Evolutionary conservation across 805 yeast genomes (phyloP).

Genomic region (Ogataea haglerorum): DNA sequence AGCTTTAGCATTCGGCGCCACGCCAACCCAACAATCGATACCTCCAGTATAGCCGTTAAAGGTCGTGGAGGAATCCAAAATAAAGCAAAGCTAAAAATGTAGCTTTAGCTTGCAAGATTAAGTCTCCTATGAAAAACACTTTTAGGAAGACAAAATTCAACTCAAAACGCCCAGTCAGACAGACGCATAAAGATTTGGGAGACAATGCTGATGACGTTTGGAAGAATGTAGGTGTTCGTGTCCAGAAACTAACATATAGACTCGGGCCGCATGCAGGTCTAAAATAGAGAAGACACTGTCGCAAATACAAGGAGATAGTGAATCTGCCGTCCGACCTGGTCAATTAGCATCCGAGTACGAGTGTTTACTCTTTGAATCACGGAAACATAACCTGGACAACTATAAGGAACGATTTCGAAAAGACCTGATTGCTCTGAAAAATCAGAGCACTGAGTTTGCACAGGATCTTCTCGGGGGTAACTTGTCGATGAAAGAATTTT

Average conservation of each 20-base stretch:
- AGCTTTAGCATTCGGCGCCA: conserved; percentile 14
- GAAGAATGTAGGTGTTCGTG: conserved; percentile 16
- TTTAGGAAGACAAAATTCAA: conserved; percentile 2
- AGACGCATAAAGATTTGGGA: conserved; percentile 14
- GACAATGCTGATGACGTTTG: conserved; percentile 27
- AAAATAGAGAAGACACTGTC: conserved; percentile 21
- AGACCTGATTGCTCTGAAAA: conserved; percentile 31
- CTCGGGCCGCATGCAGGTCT: conserved; percentile 24
- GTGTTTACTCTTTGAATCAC: conserved; percentile 16
- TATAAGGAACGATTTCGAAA: conserved; percentile 31
- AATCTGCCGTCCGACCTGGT: not conserved
- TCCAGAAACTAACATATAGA: conserved; percentile 9
- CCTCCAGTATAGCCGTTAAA: conserved; percentile 17
- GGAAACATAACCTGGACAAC: conserved; percentile 15
- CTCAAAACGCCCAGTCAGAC: conserved; percentile 2
- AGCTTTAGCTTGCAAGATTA: not conserved
- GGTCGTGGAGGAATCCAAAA: conserved; percentile 29
- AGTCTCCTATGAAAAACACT: not conserved
- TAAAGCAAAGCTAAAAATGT: conserved; percentile 23
- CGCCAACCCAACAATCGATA: conserved; percentile 14
- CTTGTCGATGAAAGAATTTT: conserved; percentile 22
- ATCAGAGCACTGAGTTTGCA: conserved; percentile 26
- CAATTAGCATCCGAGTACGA: conserved; percentile 25
- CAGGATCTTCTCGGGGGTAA: conserved; percentile 18
- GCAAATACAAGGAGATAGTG: conserved; percentile 2